These are phyloP conservation scores for Leishmania tarentolae DNA, from an alignment of 208 protist genomes.

Conservation along the genomic window DNA sequence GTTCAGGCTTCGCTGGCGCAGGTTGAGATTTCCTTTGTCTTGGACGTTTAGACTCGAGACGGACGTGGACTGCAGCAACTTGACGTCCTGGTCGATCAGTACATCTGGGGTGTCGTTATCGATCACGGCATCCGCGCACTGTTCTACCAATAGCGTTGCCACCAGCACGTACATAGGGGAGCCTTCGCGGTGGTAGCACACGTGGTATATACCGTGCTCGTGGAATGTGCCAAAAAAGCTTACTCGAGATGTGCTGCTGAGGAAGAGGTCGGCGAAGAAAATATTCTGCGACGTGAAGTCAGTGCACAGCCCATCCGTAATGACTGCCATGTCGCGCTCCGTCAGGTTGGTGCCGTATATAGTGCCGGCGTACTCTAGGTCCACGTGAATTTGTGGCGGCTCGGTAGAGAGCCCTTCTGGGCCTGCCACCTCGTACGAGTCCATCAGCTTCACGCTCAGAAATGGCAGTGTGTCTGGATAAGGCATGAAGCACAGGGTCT, in stretches of 20 bases:
- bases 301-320: constrained; percentile 70
- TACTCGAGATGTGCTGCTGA: constrained; percentile 64
- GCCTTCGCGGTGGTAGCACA: constrained; percentile 76
- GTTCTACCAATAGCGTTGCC: constrained; percentile 73
- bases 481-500: constrained; percentile 70
- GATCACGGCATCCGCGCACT: constrained; percentile 51
- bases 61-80: constrained; percentile 49
- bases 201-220: constrained; percentile 69
- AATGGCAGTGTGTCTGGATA: constrained; percentile 65
- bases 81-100: constrained; percentile 63
- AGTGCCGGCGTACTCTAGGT: constrained; percentile 74
- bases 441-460: constrained; percentile 60
- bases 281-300: constrained; percentile 69
- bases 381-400: constrained; percentile 64
- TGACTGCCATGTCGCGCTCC: constrained; percentile 68
- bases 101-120: constrained; percentile 53
- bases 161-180: constrained; percentile 63
- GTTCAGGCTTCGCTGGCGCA: constrained; percentile 64
- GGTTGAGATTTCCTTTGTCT: constrained; percentile 60
- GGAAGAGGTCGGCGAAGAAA: constrained; percentile 71
- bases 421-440: constrained; percentile 67
- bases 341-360: constrained; percentile 83
- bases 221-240: constrained; percentile 71
- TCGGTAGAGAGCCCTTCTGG: constrained; percentile 78
- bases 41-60: constrained; percentile 66